Conservation (phyloP, 2,329 filamentous ascomycete species). For the Pestalotiopsis sp. region DNA sequence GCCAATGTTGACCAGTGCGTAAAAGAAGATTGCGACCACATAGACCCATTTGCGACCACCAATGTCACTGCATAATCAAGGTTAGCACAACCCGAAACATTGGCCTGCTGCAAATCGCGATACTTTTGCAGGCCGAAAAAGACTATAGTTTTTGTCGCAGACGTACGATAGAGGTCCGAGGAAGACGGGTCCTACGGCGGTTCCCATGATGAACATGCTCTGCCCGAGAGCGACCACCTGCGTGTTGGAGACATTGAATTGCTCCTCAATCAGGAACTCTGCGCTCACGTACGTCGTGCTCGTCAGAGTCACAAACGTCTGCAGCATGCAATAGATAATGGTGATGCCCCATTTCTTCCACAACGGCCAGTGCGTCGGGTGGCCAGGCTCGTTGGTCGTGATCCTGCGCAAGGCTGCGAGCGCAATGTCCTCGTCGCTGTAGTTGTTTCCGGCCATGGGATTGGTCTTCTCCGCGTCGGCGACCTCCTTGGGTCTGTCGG, state of each 20-base stretch:
- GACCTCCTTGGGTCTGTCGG: background rate
- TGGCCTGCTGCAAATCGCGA: background rate
- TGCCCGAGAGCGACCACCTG: slow-evolving; percentile 42
- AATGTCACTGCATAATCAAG: slow-evolving; percentile 31
- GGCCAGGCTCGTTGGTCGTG: slow-evolving; percentile 23
- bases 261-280: slow-evolving; percentile 37
- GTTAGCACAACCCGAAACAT: background rate
- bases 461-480: slow-evolving; percentile 5
- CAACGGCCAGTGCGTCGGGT: slow-evolving; percentile 30
- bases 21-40: slow-evolving; percentile 35
- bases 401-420: slow-evolving; percentile 27
- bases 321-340: slow-evolving; percentile 30
- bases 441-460: background rate
- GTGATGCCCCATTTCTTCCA: slow-evolving; percentile 31
- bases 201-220: slow-evolving; percentile 43
- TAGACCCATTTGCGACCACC: slow-evolving; percentile 46
- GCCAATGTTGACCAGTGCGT: slow-evolving; percentile 37
- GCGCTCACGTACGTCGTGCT: slow-evolving; percentile 40
- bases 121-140: background rate
- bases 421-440: slow-evolving; percentile 19
- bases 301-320: slow-evolving; percentile 39
- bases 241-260: slow-evolving; percentile 33
- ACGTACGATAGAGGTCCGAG: slow-evolving; percentile 41
- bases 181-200: slow-evolving; percentile 41
- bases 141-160: background rate